phyloP scores from a whole-genome alignment of 2,329 filamentous ascomycete genomes.

The Sporothrix sp. region DNA sequence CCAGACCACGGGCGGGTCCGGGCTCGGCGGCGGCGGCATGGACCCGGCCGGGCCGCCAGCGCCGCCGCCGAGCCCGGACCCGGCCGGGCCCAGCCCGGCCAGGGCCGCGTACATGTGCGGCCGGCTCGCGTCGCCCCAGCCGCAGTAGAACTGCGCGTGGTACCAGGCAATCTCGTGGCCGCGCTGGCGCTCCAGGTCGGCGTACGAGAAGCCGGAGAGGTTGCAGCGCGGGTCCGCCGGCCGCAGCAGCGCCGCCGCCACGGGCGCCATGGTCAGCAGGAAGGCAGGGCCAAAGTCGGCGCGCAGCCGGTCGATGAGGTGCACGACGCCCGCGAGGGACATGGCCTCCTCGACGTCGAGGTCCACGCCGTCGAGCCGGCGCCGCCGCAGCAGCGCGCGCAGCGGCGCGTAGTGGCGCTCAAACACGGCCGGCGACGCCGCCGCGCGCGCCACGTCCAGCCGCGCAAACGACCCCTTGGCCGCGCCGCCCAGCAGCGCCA shows the following conservation, averaged over 20 bases:
- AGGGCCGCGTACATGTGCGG: slow-evolving; percentile 38
- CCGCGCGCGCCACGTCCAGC: slow-evolving; percentile 34
- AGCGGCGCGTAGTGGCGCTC: slow-evolving; percentile 62
- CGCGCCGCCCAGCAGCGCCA: slow-evolving; percentile 74
- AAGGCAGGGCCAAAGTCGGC: slow-evolving; percentile 57
- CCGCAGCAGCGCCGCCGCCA: slow-evolving; percentile 60
- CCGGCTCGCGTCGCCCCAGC: slow-evolving; percentile 60
- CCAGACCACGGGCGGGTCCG: slow-evolving; percentile 59
- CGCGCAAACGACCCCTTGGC: slow-evolving; percentile 59
- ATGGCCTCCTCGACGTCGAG: slow-evolving; percentile 68
- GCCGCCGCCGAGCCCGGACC: slow-evolving; percentile 60
- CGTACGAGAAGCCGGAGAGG: slow-evolving; percentile 67
- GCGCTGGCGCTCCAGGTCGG: slow-evolving; percentile 54
- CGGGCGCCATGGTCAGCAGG: slow-evolving; percentile 67
- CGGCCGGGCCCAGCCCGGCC: slow-evolving; percentile 49
- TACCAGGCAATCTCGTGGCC: slow-evolving; percentile 65
- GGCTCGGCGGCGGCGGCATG: slow-evolving; percentile 52
- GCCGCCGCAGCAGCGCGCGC: slow-evolving; percentile 46
- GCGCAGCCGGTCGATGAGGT: slow-evolving; percentile 54
- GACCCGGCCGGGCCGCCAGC: slow-evolving; percentile 43
- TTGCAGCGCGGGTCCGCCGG: slow-evolving; percentile 46
- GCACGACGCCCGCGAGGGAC: slow-evolving; percentile 51
- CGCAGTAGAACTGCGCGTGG: slow-evolving; percentile 77
- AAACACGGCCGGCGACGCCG: slow-evolving; percentile 39
- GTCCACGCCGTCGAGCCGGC: slow-evolving; percentile 55